Conservation (phyloP, 352 stramenopile species). For the Phytophthora melonis region DNA sequence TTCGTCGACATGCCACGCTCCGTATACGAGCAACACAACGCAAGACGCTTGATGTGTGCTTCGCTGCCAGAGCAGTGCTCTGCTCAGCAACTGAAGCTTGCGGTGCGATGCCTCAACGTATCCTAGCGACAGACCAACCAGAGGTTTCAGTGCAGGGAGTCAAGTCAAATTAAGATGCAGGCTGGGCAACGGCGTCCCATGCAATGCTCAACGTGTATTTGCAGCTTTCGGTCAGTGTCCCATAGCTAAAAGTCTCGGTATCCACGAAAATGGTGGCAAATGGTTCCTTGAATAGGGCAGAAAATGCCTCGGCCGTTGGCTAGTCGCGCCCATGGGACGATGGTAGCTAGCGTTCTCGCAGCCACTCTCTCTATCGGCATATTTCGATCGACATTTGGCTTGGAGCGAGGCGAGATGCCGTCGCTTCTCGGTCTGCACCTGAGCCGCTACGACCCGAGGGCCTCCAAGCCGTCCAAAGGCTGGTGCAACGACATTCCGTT, state of each 20-base stretch:
- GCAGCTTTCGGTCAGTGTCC: not conserved
- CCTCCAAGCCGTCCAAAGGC: conserved; percentile 27
- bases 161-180: conserved; percentile 11
- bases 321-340: conserved; percentile 29
- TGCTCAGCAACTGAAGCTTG: not conserved
- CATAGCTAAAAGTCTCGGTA: not conserved
- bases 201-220: conserved; percentile 12
- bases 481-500: conserved; percentile 37
- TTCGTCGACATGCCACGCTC: not conserved
- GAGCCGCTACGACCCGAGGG: conserved; percentile 22
- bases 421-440: conserved; percentile 28
- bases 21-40: not conserved
- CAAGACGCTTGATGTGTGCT: not conserved
- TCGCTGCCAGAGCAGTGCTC: not conserved
- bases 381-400: conserved; percentile 27
- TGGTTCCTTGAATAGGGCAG: conserved; percentile 19
- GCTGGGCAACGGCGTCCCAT: conserved; percentile 17
- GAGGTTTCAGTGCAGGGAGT: conserved; percentile 13
- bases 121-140: conserved; percentile 2
- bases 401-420: conserved; percentile 20
- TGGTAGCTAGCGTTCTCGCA: not conserved
- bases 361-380: conserved; percentile 6
- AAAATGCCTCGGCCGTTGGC: conserved; percentile 14
- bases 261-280: not conserved
- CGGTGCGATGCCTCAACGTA: not conserved